Conservation (phyloP, 192 early-diverging fungal genomes). For the Backusella parvicylindrica region DNA sequence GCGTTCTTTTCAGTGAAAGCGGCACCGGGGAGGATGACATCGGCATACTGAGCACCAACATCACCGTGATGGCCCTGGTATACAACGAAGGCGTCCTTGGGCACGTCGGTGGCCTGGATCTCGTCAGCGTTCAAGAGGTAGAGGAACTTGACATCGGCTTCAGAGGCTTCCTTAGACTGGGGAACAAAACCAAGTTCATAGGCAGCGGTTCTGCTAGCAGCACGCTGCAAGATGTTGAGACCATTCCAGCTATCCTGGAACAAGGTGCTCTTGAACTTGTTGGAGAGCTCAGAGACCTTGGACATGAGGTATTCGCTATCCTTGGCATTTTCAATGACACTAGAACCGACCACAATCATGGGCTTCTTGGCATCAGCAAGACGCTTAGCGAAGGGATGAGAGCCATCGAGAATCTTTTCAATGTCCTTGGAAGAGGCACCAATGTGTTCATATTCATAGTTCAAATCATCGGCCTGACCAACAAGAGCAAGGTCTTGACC, state of each 20-base stretch:
- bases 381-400: slow-evolving; percentile 68
- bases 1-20: slow-evolving; percentile 96
- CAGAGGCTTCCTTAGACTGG: slow-evolving; percentile 36
- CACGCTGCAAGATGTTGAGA: slow-evolving; percentile 87
- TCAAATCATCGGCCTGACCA: slow-evolving; percentile 75
- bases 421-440: slow-evolving; percentile 63
- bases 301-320: slow-evolving; percentile 74
- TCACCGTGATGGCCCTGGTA: slow-evolving; percentile 99
- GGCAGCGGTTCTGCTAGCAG: slow-evolving; percentile 85
- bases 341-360: slow-evolving; percentile 85
- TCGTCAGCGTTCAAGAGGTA: slow-evolving; percentile 96
- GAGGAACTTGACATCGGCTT: slow-evolving; percentile 60
- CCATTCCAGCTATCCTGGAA: slow-evolving; percentile 83
- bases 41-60: slow-evolving; percentile 88
- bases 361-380: slow-evolving; percentile 87
- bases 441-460: slow-evolving; percentile 89
- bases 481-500: slow-evolving; percentile 78
- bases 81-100: slow-evolving; percentile 91
- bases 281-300: slow-evolving; percentile 70
- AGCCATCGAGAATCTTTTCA: slow-evolving; percentile 64
- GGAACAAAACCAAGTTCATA: slow-evolving; percentile 88
- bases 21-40: slow-evolving; percentile 93
- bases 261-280: slow-evolving; percentile 62
- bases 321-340: slow-evolving; percentile 64
- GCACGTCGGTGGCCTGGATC: slow-evolving; percentile 68